Percentiles rank a stretch among this genome's conserved stretches.
Conservation (phyloP, 179 eudicot genomes). For the Patellifolia procumbens region DNA sequence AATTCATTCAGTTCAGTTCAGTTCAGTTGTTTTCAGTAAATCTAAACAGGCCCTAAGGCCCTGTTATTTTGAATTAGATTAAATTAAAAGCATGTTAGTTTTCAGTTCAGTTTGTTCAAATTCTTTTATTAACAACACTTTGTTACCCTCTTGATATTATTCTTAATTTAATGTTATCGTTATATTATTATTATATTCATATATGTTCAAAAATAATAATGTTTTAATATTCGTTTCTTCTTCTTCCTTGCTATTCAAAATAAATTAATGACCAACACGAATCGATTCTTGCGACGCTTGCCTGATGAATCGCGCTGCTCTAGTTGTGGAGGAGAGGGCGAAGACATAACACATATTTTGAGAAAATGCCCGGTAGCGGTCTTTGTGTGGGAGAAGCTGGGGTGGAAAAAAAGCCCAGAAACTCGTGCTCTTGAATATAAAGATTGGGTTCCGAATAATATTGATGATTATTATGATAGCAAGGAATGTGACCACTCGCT, state of each 20-base stretch:
- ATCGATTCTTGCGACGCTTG: neutral
- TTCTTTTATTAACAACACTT: too few species aligned
- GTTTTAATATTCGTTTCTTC: neutral
- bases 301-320: neutral
- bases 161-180: too few species aligned
- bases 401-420: fast-evolving
- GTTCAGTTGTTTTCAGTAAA: too few species aligned
- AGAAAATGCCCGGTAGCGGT: neutral
- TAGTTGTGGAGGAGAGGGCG: neutral
- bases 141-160: too few species aligned
- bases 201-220: too few species aligned
- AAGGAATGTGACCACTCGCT: neutral
- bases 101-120: too few species aligned
- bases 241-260: neutral
- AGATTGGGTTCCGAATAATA: neutral
- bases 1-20: too few species aligned
- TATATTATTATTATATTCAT: too few species aligned
- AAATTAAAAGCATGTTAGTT: too few species aligned
- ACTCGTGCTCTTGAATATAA: neutral
- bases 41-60: too few species aligned
- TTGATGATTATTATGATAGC: fast-evolving
- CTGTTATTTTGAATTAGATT: too few species aligned
- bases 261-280: neutral
- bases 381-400: fast-evolving
- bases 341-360: neutral